phyloP scores from a whole-genome alignment of 1,284 basidiomycete species.

The Moniliophthora roreri region DNA sequence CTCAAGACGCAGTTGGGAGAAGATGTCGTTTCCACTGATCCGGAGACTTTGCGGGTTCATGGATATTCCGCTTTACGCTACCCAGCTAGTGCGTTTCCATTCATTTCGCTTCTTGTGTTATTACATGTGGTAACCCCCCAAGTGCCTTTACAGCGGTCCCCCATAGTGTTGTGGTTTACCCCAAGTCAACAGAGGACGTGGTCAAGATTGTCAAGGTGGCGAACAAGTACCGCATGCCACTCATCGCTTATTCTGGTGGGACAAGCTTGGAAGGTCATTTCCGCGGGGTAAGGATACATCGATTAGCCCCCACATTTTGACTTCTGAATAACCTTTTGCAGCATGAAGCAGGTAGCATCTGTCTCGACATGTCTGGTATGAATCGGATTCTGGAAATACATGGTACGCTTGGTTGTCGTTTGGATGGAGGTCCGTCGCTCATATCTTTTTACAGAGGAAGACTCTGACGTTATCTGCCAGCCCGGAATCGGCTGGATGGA shows the following conservation, averaged over 20 bases:
- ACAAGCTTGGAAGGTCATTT: slow-evolving; percentile 67
- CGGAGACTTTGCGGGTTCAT: slow-evolving; percentile 52
- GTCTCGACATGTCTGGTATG: slow-evolving; percentile 86
- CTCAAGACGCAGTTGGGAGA: slow-evolving; percentile 12
- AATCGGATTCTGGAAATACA: slow-evolving; percentile 79
- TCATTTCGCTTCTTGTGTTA: neutral
- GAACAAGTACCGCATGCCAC: slow-evolving; percentile 61
- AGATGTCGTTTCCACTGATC: slow-evolving; percentile 51
- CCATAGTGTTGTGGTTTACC: slow-evolving; percentile 57
- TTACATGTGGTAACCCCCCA: neutral
- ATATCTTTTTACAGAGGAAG: slow-evolving; percentile 49
- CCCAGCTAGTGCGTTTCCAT: slow-evolving; percentile 45
- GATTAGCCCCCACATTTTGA: neutral
- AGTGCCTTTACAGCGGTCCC: slow-evolving; percentile 31
- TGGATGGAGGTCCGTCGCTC: too few relatives aligned
- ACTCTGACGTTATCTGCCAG: slow-evolving; percentile 82
- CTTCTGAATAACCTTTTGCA: too few relatives aligned
- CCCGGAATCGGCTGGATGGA: slow-evolving; percentile 88
- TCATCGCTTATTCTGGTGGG: slow-evolving; percentile 71
- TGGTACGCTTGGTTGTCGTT: slow-evolving; percentile 41
- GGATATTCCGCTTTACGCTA: slow-evolving; percentile 60
- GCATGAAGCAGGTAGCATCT: slow-evolving; percentile 25
- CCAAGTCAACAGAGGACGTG: slow-evolving; percentile 64
- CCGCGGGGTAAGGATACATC: slow-evolving; percentile 45
- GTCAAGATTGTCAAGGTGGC: slow-evolving; percentile 68